A percentile compares a stretch with the other conserved stretches of the same genome.
phyloP scores from a whole-genome alignment of 768 basidiomycete genomes.

The Suillus clintonianus region DNA sequence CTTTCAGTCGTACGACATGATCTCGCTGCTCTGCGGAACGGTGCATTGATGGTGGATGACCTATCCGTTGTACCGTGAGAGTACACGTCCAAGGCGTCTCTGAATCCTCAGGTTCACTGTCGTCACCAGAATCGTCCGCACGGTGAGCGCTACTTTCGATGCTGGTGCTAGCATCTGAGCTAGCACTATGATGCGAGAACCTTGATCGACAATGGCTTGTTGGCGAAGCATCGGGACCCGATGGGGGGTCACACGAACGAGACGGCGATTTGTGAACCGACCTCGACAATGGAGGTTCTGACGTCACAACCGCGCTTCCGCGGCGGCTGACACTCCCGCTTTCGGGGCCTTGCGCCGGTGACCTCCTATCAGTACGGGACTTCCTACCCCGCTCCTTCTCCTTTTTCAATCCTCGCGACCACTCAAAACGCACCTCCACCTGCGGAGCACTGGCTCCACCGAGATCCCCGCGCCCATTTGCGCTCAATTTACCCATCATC shows the following conservation, averaged over 20 bases:
- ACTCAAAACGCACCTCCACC: conserved; percentile 79
- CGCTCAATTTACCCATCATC: conserved; percentile 41
- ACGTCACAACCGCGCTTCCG: conserved; percentile 16
- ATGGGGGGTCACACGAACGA: conserved; percentile 11
- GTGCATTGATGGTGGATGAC: conserved; percentile 12
- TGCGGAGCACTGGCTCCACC: conserved; percentile 23
- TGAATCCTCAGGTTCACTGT: conserved; percentile 94
- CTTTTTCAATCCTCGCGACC: conserved; percentile 51
- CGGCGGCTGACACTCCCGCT: conserved; percentile 15
- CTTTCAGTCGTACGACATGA: conserved; percentile 49
- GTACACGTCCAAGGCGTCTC: conserved; percentile 96
- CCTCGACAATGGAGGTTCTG: conserved; percentile 8
- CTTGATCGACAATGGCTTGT: conserved; percentile 40
- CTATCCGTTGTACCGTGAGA: conserved; percentile 60
- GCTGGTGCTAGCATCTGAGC: conserved; percentile 33
- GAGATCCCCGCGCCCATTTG: conserved; percentile 23
- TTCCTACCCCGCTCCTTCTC: conserved; percentile 19
- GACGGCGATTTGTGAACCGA: conserved; percentile 8
- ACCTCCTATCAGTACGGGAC: conserved; percentile 20
- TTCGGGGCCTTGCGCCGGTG: conserved; percentile 5
- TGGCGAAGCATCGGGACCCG: conserved; percentile 1
- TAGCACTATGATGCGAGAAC: conserved; percentile 41
- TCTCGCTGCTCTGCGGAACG: conserved; percentile 11
- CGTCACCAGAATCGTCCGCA: conserved; percentile 61
- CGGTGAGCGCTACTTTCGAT: conserved; percentile 16